Evolutionary conservation across 2,329 filamentous ascomycete species (phyloP).

Genomic region (Rugonectria rugulosa): DNA sequence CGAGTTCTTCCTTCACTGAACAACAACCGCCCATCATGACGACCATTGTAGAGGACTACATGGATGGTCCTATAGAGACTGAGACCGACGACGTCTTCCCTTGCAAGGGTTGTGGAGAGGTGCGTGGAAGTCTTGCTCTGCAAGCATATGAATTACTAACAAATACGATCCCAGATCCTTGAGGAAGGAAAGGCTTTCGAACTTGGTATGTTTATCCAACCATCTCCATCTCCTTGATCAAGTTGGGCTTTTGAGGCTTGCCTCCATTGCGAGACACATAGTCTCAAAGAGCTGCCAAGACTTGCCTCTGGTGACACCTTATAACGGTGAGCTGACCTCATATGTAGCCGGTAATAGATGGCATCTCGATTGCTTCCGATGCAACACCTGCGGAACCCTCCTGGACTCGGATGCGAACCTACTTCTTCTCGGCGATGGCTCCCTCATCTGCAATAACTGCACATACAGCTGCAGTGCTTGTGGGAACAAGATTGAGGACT

Average conservation of each 20-base stretch:
- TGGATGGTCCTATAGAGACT: conserved; percentile 73
- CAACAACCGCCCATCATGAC: conserved; percentile 48
- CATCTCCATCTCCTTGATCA: neutral
- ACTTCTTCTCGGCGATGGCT: conserved; percentile 94
- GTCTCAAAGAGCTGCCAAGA: conserved; percentile 21
- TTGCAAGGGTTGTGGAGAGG: conserved; percentile 93
- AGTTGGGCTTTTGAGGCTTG: neutral
- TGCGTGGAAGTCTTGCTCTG: conserved; percentile 50
- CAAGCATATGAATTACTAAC: conserved; percentile 26
- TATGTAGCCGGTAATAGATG: conserved; percentile 86
- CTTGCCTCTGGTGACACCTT: conserved; percentile 4
- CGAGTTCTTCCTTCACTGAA: conserved; percentile 16
- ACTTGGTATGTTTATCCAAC: conserved; percentile 71
- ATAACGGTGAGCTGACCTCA: conserved; percentile 39
- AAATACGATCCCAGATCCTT: conserved; percentile 70
- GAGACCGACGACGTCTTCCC: conserved; percentile 86
- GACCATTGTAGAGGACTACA: conserved; percentile 65
- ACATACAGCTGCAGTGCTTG: conserved; percentile 99
- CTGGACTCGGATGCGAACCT: conserved; percentile 99
- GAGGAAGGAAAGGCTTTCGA: conserved; percentile 99
- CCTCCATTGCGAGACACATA: conserved; percentile 14
- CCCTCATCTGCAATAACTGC: conserved; percentile 98
- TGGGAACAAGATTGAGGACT: conserved; percentile 96
- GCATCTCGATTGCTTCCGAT: conserved; percentile 99
- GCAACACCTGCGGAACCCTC: conserved; percentile 92